Percentiles rank a stretch among this genome's conserved stretches.
Evolutionary conservation across 1,284 basidiomycete genomes (phyloP).

Genomic region (Chalciporus piperatoides): DNA sequence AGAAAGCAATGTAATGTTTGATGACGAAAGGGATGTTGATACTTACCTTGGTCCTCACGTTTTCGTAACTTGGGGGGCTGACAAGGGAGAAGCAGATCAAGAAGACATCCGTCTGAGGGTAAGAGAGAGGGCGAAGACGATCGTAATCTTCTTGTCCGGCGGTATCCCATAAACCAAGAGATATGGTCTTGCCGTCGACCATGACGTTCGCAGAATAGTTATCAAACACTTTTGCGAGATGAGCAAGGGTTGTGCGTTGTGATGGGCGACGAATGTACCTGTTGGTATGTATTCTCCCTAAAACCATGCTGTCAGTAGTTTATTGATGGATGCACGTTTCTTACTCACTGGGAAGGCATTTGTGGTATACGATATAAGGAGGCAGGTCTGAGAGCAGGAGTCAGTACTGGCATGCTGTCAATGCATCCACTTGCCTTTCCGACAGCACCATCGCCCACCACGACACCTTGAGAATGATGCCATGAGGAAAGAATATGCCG

Average conservation of each 20-base stretch:
- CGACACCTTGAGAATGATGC: slow-evolving; percentile 68
- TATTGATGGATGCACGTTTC: slow-evolving; percentile 1
- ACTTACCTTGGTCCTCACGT: slow-evolving; percentile 92
- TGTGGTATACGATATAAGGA: slow-evolving; percentile 96
- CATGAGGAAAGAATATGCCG: slow-evolving; percentile 25
- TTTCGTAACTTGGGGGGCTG: slow-evolving; percentile 96
- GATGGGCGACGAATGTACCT: slow-evolving; percentile 46
- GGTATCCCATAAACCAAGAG: slow-evolving; percentile 98
- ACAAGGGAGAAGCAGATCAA: slow-evolving; percentile 98
- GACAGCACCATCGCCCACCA: slow-evolving; percentile 99
- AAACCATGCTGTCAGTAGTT: slow-evolving; percentile 13
- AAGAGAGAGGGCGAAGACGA: slow-evolving; percentile 94
- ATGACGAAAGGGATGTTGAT: slow-evolving; percentile 6
- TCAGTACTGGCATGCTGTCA: slow-evolving; percentile 3
- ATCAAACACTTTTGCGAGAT: slow-evolving; percentile 69
- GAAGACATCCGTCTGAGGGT: slow-evolving; percentile 99
- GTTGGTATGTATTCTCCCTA: slow-evolving; percentile 98
- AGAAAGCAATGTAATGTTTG: slow-evolving; percentile 4
- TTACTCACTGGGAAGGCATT: slow-evolving; percentile 86
- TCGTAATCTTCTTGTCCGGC: slow-evolving; percentile 99
- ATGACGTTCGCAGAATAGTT: slow-evolving; percentile 97
- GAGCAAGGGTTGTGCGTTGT: slow-evolving; percentile 13
- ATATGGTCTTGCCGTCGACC: slow-evolving; percentile 98
- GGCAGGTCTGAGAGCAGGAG: slow-evolving; percentile 69
- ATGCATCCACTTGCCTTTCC: slow-evolving; percentile 74